Conservation (phyloP, 1,284 basidiomycete genomes). For the Ceratobasidium sp. region DNA sequence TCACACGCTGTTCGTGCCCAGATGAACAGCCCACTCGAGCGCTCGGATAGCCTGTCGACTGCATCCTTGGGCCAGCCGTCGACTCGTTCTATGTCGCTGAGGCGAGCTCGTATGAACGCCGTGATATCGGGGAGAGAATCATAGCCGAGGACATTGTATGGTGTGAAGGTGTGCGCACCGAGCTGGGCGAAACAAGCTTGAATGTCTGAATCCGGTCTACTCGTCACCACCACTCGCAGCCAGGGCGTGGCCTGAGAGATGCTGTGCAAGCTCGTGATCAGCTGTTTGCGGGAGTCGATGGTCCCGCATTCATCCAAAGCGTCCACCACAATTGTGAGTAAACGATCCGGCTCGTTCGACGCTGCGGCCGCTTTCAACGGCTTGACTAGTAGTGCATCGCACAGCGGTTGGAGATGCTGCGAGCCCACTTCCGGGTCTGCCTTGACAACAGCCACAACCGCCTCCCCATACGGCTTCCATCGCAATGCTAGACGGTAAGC, state of each 20-base stretch:
- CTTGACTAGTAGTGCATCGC: too few relatives aligned
- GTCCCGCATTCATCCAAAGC: conserved; percentile 46
- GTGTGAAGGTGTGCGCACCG: not conserved
- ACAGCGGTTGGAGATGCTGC: not conserved
- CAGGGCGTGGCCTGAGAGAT: not conserved
- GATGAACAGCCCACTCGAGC: too few relatives aligned
- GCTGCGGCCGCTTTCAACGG: conserved; percentile 4
- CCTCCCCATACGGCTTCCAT: not conserved
- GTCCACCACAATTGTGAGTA: conserved; percentile 39
- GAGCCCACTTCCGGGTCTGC: not conserved
- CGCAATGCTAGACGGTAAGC: conserved; percentile 44
- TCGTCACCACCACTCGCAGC: conserved; percentile 32
- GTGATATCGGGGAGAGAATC: too few relatives aligned
- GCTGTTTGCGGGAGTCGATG: not conserved
- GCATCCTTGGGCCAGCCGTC: conserved; percentile 20
- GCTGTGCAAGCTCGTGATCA: not conserved
- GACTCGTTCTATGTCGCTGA: not conserved
- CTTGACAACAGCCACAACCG: not conserved
- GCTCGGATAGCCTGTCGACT: too few relatives aligned
- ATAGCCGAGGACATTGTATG: not conserved
- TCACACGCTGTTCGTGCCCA: too few relatives aligned
- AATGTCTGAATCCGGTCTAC: conserved; percentile 34
- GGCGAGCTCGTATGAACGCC: not conserved
- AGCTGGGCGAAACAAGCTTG: not conserved
- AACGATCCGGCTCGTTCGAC: not conserved